Conservation (phyloP, 768 basidiomycete species). For the Hortiboletus campestris region DNA sequence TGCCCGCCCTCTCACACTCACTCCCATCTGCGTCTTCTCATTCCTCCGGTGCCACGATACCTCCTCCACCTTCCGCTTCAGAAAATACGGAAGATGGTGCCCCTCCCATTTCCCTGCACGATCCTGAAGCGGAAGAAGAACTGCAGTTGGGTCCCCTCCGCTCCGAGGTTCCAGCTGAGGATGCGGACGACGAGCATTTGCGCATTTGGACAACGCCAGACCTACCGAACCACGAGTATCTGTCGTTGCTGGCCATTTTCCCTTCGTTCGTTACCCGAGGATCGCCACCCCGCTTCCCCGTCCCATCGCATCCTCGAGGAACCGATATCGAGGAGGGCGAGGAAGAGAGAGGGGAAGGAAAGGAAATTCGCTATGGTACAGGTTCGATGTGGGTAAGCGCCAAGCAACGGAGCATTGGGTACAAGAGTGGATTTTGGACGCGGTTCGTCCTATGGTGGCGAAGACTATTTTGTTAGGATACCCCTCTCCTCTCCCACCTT, state of each 20-base stretch:
- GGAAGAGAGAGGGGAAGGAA: slow-evolving; percentile 50
- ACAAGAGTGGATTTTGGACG: slow-evolving; percentile 79
- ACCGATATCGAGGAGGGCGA: slow-evolving; percentile 72
- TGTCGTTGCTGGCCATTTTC: slow-evolving; percentile 68
- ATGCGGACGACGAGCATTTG: slow-evolving; percentile 49
- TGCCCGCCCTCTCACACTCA: slow-evolving; percentile 57
- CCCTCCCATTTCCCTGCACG: slow-evolving; percentile 36
- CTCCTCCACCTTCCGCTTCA: slow-evolving; percentile 30
- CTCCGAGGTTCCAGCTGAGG: slow-evolving; percentile 33
- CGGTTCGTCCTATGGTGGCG: slow-evolving; percentile 79
- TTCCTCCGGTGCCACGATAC: slow-evolving; percentile 35
- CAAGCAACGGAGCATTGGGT: slow-evolving; percentile 57
- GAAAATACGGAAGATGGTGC: slow-evolving; percentile 42
- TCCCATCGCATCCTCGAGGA: slow-evolving; percentile 34
- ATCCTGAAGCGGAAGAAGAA: slow-evolving; percentile 35
- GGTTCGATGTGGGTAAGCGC: slow-evolving; percentile 78
- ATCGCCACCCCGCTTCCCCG: slow-evolving; percentile 70
- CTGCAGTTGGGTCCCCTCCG: slow-evolving; percentile 33
- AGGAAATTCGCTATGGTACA: slow-evolving; percentile 72
- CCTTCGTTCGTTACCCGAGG: slow-evolving; percentile 73
- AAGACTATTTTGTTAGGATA: slow-evolving; percentile 66
- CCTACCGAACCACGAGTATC: slow-evolving; percentile 70
- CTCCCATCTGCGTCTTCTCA: slow-evolving; percentile 54
- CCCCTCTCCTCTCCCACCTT: slow-evolving; percentile 1
- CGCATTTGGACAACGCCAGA: slow-evolving; percentile 83